Evolutionary conservation across 495 filamentous ascomycete genomes (phyloP).

Genomic region (Aspergillus heteromorphus): DNA sequence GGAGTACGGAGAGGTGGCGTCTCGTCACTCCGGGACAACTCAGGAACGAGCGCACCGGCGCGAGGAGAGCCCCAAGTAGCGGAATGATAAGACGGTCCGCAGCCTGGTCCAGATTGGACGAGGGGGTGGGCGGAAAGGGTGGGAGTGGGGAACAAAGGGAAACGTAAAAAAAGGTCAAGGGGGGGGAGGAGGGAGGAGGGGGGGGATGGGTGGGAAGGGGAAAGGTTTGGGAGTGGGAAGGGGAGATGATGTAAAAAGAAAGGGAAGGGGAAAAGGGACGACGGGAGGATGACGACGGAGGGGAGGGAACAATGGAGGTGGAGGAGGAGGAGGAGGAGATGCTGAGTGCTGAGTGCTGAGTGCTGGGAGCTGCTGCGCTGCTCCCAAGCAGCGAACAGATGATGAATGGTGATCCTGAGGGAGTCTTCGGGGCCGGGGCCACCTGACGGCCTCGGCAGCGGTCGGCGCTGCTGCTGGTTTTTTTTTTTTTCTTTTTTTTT

Average conservation of each 20-base stretch:
- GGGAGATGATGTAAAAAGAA: slow-evolving; percentile 3
- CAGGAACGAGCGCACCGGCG: slow-evolving; percentile 35
- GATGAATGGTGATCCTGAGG: slow-evolving; percentile 17
- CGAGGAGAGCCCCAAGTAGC: slow-evolving; percentile 27
- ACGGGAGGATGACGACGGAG: neutral
- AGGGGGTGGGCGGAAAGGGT: slow-evolving; percentile 5
- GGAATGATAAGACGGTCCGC: slow-evolving; percentile 14
- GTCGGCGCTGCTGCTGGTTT: slow-evolving; percentile 19
- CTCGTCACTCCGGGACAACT: slow-evolving; percentile 42
- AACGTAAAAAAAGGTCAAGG: neutral
- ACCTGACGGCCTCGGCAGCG: slow-evolving; percentile 28
- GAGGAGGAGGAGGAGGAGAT: neutral
- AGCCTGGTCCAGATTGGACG: slow-evolving; percentile 8
- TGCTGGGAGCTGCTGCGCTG: neutral
- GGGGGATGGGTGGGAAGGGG: neutral
- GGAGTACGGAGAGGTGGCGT: slow-evolving; percentile 29
- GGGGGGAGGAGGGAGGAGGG: neutral
- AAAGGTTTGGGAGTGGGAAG: neutral
- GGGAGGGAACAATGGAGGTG: neutral
- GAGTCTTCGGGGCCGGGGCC: slow-evolving; percentile 18
- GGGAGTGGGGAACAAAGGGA: slow-evolving; percentile 3
- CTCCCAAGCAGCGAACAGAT: neutral
- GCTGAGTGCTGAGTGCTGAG: neutral
- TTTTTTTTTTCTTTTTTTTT: slow-evolving; percentile 5
- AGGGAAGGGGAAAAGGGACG: too few species aligned